phyloP scores from a whole-genome alignment of 306 rosid species.

The Vigna nakashimae region DNA sequence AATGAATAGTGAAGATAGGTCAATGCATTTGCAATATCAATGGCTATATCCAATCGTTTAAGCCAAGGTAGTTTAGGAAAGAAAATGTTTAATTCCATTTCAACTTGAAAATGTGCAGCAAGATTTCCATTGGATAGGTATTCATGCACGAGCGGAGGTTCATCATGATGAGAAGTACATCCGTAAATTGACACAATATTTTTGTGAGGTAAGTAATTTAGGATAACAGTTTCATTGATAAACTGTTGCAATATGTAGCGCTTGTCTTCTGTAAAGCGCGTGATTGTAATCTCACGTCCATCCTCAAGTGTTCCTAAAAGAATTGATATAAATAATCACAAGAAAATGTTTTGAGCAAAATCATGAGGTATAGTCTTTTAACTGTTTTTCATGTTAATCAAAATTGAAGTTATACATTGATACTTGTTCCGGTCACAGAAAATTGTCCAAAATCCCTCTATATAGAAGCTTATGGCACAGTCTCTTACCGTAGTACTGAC shows the following conservation, averaged over 20 bases:
- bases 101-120: slow-evolving; percentile 23
- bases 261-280: not conserved
- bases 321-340: not conserved
- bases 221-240: not conserved
- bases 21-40: slow-evolving; percentile 41
- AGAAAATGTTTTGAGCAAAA: not conserved
- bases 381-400: not conserved
- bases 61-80: not conserved
- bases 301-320: slow-evolving; percentile 37
- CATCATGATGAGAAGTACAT: not conserved
- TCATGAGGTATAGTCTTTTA: not conserved
- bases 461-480: not conserved
- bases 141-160: slow-evolving; percentile 33
- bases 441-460: too few species aligned
- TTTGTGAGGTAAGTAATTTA: slow-evolving; percentile 29
- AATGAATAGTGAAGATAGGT: slow-evolving; percentile 22
- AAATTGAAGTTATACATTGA: not conserved
- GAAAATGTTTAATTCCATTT: not conserved
- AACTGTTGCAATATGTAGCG: slow-evolving; percentile 17
- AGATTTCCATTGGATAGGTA: slow-evolving; percentile 39
- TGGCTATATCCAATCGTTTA: slow-evolving; percentile 39
- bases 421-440: not conserved
- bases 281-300: slow-evolving; percentile 35
- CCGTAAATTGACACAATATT: slow-evolving; percentile 43
- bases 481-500: slow-evolving; percentile 23